A percentile compares a stretch with the other conserved stretches of the same genome.
These are phyloP conservation scores for Zopfia rhizophila DNA, from an alignment of 2,329 filamentous ascomycete species.

Conservation along the genomic window DNA sequence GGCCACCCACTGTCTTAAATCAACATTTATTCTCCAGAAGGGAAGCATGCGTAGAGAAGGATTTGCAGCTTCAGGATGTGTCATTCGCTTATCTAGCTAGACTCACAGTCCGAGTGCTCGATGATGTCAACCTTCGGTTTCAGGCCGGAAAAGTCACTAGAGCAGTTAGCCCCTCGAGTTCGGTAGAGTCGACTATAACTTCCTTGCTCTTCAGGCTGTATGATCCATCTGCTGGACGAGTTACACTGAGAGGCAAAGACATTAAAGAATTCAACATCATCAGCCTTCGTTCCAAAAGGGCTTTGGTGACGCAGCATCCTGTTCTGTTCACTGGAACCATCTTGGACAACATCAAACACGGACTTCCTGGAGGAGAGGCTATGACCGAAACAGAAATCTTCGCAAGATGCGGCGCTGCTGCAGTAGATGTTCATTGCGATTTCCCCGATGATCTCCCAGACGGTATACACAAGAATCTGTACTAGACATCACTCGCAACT, in stretches of 20 bases:
- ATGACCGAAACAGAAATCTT: conserved; percentile 51
- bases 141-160: conserved; percentile 55
- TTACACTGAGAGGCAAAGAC: conserved; percentile 39
- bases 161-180: conserved; percentile 57
- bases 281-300: conserved; percentile 44
- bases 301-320: conserved; percentile 47
- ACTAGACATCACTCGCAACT: conserved; percentile 45
- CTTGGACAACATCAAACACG: conserved; percentile 49
- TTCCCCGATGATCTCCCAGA: conserved; percentile 48
- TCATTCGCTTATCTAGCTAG: conserved; percentile 58
- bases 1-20: conserved; percentile 53
- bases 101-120: conserved; percentile 52
- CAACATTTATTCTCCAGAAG: conserved; percentile 49
- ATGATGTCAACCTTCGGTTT: conserved; percentile 50
- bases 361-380: conserved; percentile 30
- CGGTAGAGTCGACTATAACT: conserved; percentile 57
- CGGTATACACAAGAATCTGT: conserved; percentile 46
- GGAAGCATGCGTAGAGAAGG: conserved; percentile 36
- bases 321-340: conserved; percentile 48
- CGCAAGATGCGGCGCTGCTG: conserved; percentile 60
- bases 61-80: conserved; percentile 51
- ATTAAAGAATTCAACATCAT: conserved; percentile 41
- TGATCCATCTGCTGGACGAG: conserved; percentile 40
- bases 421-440: conserved; percentile 65
- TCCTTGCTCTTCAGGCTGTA: conserved; percentile 56